A percentile compares a stretch with the other conserved stretches of the same genome.
phyloP scores from a whole-genome alignment of 306 rosid genomes.

The Vigna unguiculata region DNA sequence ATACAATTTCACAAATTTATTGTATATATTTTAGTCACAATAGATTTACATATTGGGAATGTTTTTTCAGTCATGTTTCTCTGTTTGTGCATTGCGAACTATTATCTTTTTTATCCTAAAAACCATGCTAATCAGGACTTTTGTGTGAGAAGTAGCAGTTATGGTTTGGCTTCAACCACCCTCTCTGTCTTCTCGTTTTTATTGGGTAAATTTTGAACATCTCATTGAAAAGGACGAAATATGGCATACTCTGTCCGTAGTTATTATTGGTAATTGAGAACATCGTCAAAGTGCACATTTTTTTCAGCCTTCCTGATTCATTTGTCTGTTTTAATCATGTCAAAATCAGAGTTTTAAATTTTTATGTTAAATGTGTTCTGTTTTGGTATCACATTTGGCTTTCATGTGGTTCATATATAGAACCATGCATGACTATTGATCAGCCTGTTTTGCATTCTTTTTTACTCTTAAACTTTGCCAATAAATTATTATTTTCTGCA shows the following conservation, averaged over 20 bases:
- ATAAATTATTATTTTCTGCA: background rate
- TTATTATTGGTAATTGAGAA: background rate
- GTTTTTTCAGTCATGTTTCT: too few species aligned
- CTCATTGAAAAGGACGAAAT: background rate
- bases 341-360: background rate
- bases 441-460: background rate
- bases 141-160: background rate
- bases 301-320: background rate
- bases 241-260: background rate
- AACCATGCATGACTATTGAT: background rate
- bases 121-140: too few species aligned
- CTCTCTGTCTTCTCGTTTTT: background rate
- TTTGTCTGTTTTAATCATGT: background rate
- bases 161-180: background rate
- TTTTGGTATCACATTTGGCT: conserved; percentile 5
- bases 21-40: too few species aligned
- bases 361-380: background rate
- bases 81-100: too few species aligned
- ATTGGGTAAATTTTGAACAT: background rate
- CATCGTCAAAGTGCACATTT: background rate
- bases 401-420: background rate
- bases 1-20: background rate
- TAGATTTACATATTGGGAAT: too few species aligned
- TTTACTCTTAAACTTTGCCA: conserved; percentile 7
- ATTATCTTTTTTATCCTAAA: too few species aligned